phyloP scores from a whole-genome alignment of 2,329 filamentous ascomycete genomes.

The Penicillium sp. region DNA sequence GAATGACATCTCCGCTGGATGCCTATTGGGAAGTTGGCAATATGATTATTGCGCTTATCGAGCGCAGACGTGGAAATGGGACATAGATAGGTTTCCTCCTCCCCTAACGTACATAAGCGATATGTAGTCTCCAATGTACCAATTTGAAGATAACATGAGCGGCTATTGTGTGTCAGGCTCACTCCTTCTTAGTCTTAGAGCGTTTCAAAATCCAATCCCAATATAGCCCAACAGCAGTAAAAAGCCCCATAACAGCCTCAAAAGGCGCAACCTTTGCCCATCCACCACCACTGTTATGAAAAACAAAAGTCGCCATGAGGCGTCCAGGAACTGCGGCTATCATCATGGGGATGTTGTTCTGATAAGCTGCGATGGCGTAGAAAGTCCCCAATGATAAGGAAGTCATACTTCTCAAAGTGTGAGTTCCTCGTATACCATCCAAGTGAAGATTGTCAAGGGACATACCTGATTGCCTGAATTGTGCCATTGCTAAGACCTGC shows the following conservation, averaged over 20 bases:
- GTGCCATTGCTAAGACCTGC: conserved; percentile 11
- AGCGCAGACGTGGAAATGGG: too few species aligned
- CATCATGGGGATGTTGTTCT: conserved; percentile 22
- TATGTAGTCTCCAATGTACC: too few species aligned
- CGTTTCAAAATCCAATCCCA: conserved; percentile 12
- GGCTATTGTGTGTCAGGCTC: too few species aligned
- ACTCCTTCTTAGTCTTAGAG: background rate
- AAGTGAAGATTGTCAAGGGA: background rate
- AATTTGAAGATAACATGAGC: too few species aligned
- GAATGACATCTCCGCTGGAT: too few species aligned
- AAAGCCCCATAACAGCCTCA: conserved; percentile 15
- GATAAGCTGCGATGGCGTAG: conserved; percentile 16
- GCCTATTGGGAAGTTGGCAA: too few species aligned
- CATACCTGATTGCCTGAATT: conserved; percentile 19
- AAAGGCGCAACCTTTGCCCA: conserved; percentile 19
- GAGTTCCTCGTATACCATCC: background rate
- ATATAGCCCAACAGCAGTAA: conserved; percentile 14
- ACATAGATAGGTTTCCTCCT: too few species aligned
- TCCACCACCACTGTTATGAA: conserved; percentile 8
- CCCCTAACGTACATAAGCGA: too few species aligned
- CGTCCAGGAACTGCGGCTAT: conserved; percentile 13
- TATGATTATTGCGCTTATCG: too few species aligned
- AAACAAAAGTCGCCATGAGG: conserved; percentile 14
- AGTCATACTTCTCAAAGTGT: conserved; percentile 9
- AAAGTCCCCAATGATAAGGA: conserved; percentile 16